Conservation (phyloP, 176 grass and related monocot genomes). For the Bolboschoenus planiculmis region DNA sequence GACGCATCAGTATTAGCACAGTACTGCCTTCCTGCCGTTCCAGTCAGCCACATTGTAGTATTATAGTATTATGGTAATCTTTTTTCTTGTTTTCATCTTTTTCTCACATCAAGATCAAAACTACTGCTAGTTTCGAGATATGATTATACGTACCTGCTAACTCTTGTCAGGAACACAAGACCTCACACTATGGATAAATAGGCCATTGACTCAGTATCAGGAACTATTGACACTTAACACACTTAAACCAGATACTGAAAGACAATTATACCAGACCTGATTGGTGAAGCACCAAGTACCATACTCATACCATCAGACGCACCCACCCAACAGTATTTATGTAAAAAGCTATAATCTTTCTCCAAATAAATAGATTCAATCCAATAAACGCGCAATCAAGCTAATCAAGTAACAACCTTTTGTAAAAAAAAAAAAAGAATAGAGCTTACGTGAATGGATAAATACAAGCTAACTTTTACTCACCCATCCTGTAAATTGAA, state of each 20-base stretch:
- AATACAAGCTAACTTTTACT: not conserved
- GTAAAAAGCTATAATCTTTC: not conserved
- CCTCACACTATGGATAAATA: not conserved
- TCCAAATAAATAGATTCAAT: not conserved
- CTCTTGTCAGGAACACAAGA: not conserved
- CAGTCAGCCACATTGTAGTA: not conserved
- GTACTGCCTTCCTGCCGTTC: not conserved
- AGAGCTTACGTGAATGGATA: not conserved
- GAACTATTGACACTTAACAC: not conserved
- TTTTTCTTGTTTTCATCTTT: too few relatives aligned
- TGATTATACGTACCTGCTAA: not conserved
- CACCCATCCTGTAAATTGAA: slow-evolving; percentile 17
- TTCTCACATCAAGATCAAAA: not conserved
- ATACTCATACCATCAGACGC: not conserved
- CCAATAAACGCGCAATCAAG: not conserved
- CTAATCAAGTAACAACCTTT: not conserved
- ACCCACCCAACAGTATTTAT: not conserved
- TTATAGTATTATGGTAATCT: not conserved
- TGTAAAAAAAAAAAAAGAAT: not conserved
- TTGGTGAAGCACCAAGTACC: not conserved
- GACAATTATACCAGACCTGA: not conserved
- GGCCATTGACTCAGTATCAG: not conserved
- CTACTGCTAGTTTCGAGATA: not conserved
- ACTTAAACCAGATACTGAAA: not conserved
- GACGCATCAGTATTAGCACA: not conserved